These are phyloP conservation scores for Podosphaera fusca DNA, from an alignment of 2,329 filamentous ascomycete genomes.

Conservation along the genomic window DNA sequence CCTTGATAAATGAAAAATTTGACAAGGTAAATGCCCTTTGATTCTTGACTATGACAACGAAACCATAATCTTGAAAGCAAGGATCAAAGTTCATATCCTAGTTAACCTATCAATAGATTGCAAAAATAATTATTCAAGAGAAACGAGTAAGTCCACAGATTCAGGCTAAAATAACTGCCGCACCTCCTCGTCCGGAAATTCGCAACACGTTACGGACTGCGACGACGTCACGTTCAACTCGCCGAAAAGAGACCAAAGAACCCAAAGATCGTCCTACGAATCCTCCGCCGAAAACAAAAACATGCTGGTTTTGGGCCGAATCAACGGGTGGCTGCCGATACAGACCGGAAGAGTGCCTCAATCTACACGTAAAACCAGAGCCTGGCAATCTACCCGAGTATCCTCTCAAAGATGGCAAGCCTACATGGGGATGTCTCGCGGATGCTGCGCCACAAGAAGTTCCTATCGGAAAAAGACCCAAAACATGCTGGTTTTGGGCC, in stretches of 20 bases:
- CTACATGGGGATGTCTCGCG: slow-evolving; percentile 1
- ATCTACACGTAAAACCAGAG: background rate
- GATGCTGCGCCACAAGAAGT: slow-evolving; percentile 1
- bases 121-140: background rate
- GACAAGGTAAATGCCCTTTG: background rate
- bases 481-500: slow-evolving; percentile 2
- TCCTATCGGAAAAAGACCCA: background rate
- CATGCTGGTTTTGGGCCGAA: slow-evolving; percentile 1
- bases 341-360: slow-evolving; percentile 1
- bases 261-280: background rate
- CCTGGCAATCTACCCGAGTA: background rate
- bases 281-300: background rate
- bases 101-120: background rate
- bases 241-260: background rate
- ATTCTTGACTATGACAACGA: background rate
- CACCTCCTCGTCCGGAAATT: background rate
- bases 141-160: background rate
- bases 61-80: background rate
- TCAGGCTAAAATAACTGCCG: background rate
- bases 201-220: background rate
- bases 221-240: background rate
- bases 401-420: slow-evolving; percentile 2
- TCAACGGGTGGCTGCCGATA: slow-evolving; percentile 1
- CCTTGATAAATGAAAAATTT: background rate
- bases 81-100: background rate